Conservation (phyloP, 1,284 basidiomycete genomes). For the Anthracocystis walkeri region DNA sequence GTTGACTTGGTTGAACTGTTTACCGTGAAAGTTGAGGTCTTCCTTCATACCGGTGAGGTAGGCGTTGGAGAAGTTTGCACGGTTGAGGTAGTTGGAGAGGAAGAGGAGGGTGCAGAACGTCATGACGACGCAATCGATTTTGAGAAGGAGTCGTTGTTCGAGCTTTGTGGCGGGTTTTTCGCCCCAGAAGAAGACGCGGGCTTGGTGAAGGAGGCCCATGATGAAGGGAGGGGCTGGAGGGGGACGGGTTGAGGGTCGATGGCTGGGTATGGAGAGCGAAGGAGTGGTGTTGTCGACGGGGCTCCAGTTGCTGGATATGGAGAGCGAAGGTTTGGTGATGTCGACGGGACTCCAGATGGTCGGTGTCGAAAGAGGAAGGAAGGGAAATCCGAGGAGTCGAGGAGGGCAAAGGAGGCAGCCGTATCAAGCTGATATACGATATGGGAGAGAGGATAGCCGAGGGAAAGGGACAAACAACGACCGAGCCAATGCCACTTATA, state of each 20-base stretch:
- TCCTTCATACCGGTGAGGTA: constrained; percentile 87
- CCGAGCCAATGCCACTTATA: constrained; percentile 4
- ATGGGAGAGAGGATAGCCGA: constrained; percentile 1
- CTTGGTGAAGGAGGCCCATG: constrained; percentile 36
- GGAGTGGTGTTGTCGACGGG: background rate
- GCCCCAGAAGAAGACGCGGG: constrained; percentile 51
- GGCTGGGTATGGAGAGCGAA: too few species aligned
- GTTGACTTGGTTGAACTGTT: constrained; percentile 76
- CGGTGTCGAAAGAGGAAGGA: background rate
- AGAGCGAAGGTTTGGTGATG: background rate
- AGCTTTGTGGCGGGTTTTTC: constrained; percentile 34
- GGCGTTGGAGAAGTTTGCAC: constrained; percentile 53
- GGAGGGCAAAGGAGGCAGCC: background rate
- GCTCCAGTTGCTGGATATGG: background rate
- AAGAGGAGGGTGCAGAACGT: constrained; percentile 48
- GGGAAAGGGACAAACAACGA: background rate
- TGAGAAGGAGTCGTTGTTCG: constrained; percentile 45
- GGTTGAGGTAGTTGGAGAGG: constrained; percentile 55
- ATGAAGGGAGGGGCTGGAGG: constrained; percentile 2
- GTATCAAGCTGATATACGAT: background rate
- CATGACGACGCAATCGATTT: constrained; percentile 57
- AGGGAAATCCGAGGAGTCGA: background rate
- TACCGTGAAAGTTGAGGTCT: constrained; percentile 78
- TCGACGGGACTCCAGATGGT: background rate
- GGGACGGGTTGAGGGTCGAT: background rate